Conservation (phyloP, 163 green algal species). For the Coccomyxa subellipsoidea region DNA sequence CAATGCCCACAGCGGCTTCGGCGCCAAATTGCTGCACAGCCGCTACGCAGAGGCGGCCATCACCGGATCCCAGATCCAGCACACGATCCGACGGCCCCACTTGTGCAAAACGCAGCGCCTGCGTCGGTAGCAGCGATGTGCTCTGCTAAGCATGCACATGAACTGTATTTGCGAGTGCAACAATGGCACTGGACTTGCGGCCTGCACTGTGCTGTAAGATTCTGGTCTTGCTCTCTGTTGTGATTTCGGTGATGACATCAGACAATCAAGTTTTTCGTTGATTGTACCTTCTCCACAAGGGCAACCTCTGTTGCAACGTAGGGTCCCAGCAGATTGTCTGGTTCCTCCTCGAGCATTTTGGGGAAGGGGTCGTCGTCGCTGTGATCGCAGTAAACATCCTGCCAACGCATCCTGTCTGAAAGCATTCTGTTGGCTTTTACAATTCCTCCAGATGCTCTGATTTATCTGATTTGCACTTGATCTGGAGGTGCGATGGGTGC, state of each 20-base stretch:
- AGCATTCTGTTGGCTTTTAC: no score
- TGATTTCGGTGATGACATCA: background rate
- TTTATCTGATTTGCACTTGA: no score
- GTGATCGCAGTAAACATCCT: background rate
- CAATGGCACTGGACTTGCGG: background rate
- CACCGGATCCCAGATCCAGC: background rate
- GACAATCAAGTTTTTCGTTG: background rate
- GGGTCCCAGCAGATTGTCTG: background rate
- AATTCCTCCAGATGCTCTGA: no score
- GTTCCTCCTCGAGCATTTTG: background rate
- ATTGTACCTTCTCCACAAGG: background rate
- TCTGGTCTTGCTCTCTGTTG: background rate
- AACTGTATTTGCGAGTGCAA: background rate
- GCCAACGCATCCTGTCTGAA: background rate
- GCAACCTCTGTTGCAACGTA: background rate
- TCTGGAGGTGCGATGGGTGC: no score
- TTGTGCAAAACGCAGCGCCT: background rate
- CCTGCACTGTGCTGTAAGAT: background rate
- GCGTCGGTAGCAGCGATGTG: background rate
- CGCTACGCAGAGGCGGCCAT: background rate
- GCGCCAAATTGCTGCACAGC: background rate
- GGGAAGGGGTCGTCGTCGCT: constrained; percentile 1
- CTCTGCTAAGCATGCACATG: background rate
- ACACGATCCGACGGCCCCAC: background rate
- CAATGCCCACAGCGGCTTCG: background rate